These are phyloP conservation scores for Camellia granthamiana DNA, from an alignment of 148 eudicot species.

Conservation along the genomic window DNA sequence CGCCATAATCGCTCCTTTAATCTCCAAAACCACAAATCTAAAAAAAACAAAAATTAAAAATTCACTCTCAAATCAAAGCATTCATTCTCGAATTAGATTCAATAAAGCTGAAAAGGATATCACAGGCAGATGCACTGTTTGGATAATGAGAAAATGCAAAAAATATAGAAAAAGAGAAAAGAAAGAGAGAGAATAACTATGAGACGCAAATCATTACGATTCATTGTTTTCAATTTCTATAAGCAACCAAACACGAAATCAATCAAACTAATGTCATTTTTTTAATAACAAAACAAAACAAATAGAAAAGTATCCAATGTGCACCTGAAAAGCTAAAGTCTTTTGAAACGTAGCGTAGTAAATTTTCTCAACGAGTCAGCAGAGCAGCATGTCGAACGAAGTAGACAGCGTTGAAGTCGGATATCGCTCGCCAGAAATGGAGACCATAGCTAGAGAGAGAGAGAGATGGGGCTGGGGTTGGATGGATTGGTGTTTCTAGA, in stretches of 20 bases:
- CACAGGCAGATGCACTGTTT: neutral
- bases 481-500: constrained; percentile 17
- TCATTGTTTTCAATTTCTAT: neutral
- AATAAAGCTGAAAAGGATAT: neutral
- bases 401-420: neutral
- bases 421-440: neutral
- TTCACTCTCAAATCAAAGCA: neutral
- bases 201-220: neutral
- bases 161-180: too few species aligned
- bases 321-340: constrained; percentile 5
- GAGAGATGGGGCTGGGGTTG: neutral
- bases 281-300: neutral
- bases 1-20: constrained; percentile 11
- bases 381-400: neutral
- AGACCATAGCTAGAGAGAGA: neutral
- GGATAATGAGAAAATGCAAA: neutral
- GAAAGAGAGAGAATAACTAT: too few species aligned
- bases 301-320: neutral
- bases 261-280: neutral
- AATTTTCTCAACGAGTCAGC: neutral
- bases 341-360: neutral
- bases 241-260: neutral
- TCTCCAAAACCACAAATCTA: neutral
- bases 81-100: neutral
- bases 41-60: neutral